Base-by-base conservation (phyloP, 2,329 filamentous ascomycete species). In the Daldinia sp. region DNA sequence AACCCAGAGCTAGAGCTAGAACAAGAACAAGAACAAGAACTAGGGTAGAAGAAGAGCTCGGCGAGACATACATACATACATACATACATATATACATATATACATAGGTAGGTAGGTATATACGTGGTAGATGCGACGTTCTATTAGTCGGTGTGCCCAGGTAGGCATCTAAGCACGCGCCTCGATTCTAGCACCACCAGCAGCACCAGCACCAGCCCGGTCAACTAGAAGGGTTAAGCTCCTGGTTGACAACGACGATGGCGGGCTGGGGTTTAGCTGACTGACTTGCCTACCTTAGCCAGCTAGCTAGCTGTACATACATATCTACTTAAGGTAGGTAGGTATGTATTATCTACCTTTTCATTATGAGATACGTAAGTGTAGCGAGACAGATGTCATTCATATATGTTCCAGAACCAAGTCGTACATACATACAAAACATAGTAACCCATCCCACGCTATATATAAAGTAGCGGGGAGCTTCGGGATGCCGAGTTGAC, bases 151-250 rank as follows among this genome's bases (percentile, higher is more conserved):
- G 46, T 39, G 23, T 51, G 26, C 26, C 46, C 26, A 51, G 46
- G 46, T 30, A 51, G 46, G 46, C 26, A 51, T 26, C 46, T 33
- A 51, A 26, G 46, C 46, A 51, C 46, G 46, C 46, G 46, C 46
- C 26, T 51, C 46, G 28, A 33, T 51, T 33, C n/a, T 9, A 35
- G 33, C 33, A 9, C 7, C 20, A n/a, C 20, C 46, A 35, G 4
- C 33, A 35, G 30, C 30, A 33, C 3, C 13, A 50, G 44, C 44
- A 33, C 7, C 4, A 12, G 46, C 46, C 46, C 46, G 51, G 33
- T 39, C 51, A 54, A n/a, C 51, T 39, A 54, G 51, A 54, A 35
- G 30, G n/a, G 51, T 37, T 37, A 37, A 54, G 51, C 30, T 54
- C 13, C 51, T n/a, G 30, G 18, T 54, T 10, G 5, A 35, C 30